Base-by-base conservation (phyloP, 2,329 filamentous ascomycete species). In the Incumbomyces delicatus region DNA sequence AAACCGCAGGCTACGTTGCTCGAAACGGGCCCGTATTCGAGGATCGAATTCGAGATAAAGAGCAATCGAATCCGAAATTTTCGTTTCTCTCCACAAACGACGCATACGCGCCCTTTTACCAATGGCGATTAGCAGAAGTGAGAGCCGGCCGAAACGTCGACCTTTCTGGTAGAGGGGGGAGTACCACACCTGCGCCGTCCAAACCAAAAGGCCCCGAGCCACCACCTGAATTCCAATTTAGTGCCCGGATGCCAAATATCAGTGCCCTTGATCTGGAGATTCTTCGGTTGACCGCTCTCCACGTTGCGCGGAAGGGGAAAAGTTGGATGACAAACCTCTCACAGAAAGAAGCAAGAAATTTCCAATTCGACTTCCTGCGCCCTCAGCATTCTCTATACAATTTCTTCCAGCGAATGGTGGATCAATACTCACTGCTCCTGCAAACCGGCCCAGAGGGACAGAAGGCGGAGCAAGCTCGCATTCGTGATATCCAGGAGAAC, bases 351-450 rank as follows among this genome's bases (percentile, higher is more conserved):
- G 77, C 85, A 14, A 78, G 84, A 60, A 96, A 95, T 66, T 88
- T 82, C 56, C 90, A 98, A 63, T 98, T 96, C 64, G 88, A 95
- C 66, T 98, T 98, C 61, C 74, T 98, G 44, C 82, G 90, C 45
- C 87, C 89, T 13, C 94, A 95, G 60, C 92, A 98, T 71, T 95
- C 87, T 60, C 82, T 95, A 53, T 88, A 96, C 70, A 89, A 90
- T 63, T 96, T 92, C 70, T 96, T 95, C 66, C 86, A 87, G 57
- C 80, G 89, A 53, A 75, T 95, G 50, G 81, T 95, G 50, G 90
- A 96, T 57, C 92, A 98, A 63, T 96, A 96, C 65, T 85, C 84
- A n/a, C 75, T 83, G 43, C 69, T 95, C 27, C 62, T 95, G 47
- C 78, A 80, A 46, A 76, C 79, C 6, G 83, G 81, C 0, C 73